Conservation (phyloP, 352 stramenopile genomes). For the Phytophthora pini region DNA sequence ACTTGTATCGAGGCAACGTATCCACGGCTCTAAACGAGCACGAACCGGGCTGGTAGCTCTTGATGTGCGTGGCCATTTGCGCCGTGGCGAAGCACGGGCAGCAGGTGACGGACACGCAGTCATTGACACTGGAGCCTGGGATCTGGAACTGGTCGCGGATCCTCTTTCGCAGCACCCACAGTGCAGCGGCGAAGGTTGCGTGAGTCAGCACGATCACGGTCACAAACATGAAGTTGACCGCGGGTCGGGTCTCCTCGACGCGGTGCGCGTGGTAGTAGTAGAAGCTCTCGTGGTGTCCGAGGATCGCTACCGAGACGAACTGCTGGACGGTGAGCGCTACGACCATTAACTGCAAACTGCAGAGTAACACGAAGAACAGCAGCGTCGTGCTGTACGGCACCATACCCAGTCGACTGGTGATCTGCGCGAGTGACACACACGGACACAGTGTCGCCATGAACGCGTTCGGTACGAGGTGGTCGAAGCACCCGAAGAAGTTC, state of each 20-base stretch:
- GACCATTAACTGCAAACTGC: conserved; percentile 15
- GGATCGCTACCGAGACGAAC: conserved; percentile 25
- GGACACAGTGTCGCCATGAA: conserved; percentile 59
- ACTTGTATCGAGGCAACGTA: conserved; percentile 49
- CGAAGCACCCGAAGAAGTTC: conserved; percentile 51
- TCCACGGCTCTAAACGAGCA: conserved; percentile 62
- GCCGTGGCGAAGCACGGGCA: conserved; percentile 61
- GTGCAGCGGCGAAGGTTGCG: conserved; percentile 24
- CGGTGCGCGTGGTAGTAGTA: conserved; percentile 40
- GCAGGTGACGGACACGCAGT: conserved; percentile 45
- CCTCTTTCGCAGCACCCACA: conserved; percentile 45
- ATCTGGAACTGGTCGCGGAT: conserved; percentile 62
- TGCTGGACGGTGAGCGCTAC: conserved; percentile 22
- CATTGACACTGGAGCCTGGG: conserved; percentile 41
- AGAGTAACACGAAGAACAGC: conserved; percentile 40
- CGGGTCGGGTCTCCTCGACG: conserved; percentile 22
- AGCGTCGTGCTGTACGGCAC: conserved; percentile 48
- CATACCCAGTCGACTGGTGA: conserved; percentile 54
- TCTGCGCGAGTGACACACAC: conserved; percentile 65
- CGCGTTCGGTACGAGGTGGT: conserved; percentile 54
- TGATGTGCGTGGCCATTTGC: conserved; percentile 71
- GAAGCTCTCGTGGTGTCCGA: conserved; percentile 19
- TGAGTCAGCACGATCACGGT: conserved; percentile 26
- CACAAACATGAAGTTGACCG: conserved; percentile 29
- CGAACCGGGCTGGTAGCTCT: conserved; percentile 57